Base-by-base conservation (phyloP, 1,139 yeast genomes). In the Waltiozyma solani region DNA sequence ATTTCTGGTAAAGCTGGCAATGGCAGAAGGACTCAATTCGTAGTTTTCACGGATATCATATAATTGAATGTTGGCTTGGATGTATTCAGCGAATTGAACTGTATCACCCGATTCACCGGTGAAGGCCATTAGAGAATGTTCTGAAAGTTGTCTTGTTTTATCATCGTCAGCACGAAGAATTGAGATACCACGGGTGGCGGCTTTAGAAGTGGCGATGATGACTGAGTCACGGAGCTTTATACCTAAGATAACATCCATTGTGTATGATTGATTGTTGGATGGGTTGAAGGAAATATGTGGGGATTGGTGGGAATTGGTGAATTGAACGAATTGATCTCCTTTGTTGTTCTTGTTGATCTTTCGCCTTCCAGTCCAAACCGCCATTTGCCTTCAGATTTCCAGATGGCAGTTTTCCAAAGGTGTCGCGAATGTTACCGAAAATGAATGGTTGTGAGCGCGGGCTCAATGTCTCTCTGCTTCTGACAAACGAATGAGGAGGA, bases 71-170 rank as follows among this genome's bases (percentile, higher is more conserved):
- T 93, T 91, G 37, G 96, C 98, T 59, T 85, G 94, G 46, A 87
- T 75, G 57, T 79, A 85, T 57, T 91, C 97, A 34, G 96, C 94
- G 63, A 91, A 89, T 59, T 91, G 95, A n/a, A 84, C 89, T 13
- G 97, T 85, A 58, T 91, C 99, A 43, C 98, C 98, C 5, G 96
- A 73, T 59, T 91, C 98, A 41, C 99, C 99, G 5, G 95, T 81
- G 64, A 67, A 89, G 37, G 96, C 96, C 66, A 91, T 71, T 51
- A 89, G 68, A 44, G 85, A 75, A 57, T 83, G 93, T 37, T 77
- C 72, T 52, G 85, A 85, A 50, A 91, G 69, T 36, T 62, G 64
- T 47, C 93, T 66, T 12, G 97, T 89, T 64, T 91, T 91, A 62
- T 86, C 95, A 61, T 91, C 98, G 37, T 74, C 73, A 37, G 76